These are phyloP conservation scores for Suzukiozyma palmioleophila DNA, from an alignment of 1,139 yeast species.

Conservation along the genomic window DNA sequence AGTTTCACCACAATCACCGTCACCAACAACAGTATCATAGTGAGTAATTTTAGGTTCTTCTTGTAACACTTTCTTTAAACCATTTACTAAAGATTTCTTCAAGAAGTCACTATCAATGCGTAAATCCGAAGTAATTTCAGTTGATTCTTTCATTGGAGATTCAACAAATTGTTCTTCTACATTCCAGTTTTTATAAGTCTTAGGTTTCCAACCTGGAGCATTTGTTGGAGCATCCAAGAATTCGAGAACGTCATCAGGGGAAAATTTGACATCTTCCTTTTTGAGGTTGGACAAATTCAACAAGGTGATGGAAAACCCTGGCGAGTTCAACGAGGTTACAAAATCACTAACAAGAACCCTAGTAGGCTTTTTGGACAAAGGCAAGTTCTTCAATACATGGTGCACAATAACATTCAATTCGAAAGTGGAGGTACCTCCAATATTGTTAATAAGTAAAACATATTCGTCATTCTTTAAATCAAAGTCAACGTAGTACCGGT, in stretches of 20 bases:
- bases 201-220: conserved; percentile 80
- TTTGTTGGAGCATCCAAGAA: conserved; percentile 66
- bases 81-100: conserved; percentile 37
- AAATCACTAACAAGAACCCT: conserved; percentile 70
- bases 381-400: conserved; percentile 40
- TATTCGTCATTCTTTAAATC: conserved; percentile 54
- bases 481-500: conserved; percentile 70
- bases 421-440: conserved; percentile 82
- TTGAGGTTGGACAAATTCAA: conserved; percentile 52
- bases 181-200: conserved; percentile 27
- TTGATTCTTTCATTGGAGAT: conserved; percentile 28
- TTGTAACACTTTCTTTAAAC: conserved; percentile 46
- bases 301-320: conserved; percentile 83
- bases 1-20: conserved; percentile 96
- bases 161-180: conserved; percentile 15
- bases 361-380: conserved; percentile 50
- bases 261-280: conserved; percentile 29
- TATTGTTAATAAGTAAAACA: conserved; percentile 66
- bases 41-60: conserved; percentile 79
- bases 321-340: conserved; percentile 83
- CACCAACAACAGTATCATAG: conserved; percentile 88
- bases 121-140: conserved; percentile 28
- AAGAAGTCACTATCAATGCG: conserved; percentile 39
- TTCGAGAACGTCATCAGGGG: conserved; percentile 30
- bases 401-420: conserved; percentile 68